Evolutionary conservation across 371 early-diverging fungal species (phyloP), one percentile per base, ranked within the genome.

Genomic region (Batkoa obscura): DNA sequence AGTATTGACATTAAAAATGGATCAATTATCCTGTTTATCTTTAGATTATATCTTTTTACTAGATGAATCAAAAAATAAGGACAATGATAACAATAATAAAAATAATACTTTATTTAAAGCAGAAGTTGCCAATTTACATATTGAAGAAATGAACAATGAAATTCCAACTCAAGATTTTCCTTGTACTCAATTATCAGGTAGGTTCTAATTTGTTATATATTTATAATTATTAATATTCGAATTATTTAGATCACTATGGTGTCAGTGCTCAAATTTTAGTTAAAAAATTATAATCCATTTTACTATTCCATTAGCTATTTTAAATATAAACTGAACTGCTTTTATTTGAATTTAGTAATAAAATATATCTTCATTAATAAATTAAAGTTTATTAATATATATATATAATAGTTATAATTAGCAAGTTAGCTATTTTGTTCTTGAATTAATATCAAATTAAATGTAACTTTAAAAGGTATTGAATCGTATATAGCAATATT

Each of bases 1-100:
- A 0, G 65, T 72, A 1, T 58, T 86, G 59, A 83, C 88, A 1
- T 69, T 70, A 43, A 62, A 57, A 37, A 68, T 70, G 32, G 76
- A 76, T 48, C 62, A 72, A 15, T 59, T 67, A 59, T 71, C 76
- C 2, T 72, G 72, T 30, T 78, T 80, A 41, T 78, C 80, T 33
- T 68, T 88, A 13, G 90, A 90, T 60, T 81, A 80, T 47, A 64
- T 86, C 2, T 58, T 90, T 1, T 74, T 64, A 60, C 56, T 76
- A 45, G 66, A 68, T 39, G 48, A 55, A 6, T 34, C 33, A 4
- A 56, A 68, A 4, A 50, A 58, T 53, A 38, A 50, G 32, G 36
- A 36, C 0, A 31, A 42, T 35, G 42, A 8, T 23, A 32, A 12
- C 10, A n/a, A n/a, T n/a, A n/a, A n/a, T n/a, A n/a, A n/a, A n/a